Base-by-base conservation (phyloP, 495 filamentous ascomycete species). In the Aspergillus campestris region DNA sequence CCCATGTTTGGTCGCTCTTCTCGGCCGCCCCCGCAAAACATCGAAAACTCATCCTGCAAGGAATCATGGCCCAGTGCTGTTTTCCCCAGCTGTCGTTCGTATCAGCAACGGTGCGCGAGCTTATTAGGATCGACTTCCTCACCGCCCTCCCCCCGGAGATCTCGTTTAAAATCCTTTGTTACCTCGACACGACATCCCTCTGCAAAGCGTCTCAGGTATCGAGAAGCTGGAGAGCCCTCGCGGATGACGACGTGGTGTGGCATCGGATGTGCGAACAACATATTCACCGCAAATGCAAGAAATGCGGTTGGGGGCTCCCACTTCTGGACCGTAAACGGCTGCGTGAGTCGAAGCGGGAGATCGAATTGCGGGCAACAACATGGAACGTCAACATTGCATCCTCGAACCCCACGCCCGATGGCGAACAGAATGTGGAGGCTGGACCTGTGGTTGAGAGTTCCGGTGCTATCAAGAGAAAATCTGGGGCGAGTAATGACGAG, bases 231-330 rank as follows among this genome's bases (percentile, higher is more conserved):
- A 78, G 85, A 45, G 74, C 74, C 41, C 63, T 99, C 24, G 92
- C 92, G 2, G 94, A 96, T 60, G 89, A 95, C 58, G 91, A 99
- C 65, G 83, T 95, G 18, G 92, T 99, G 2, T 99, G 92, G 92
- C 91, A 96, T 53, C 84, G 82, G 44, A 97, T 99, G 91, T 99
- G 92, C 58, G 90, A 96, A 68, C 92, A 99, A 57, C 92, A 99
- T 56, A 97, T 95, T 43, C 88, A 92, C 54, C 76, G 90, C 40
- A 97, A 95, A 61, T 99, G 92, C 66, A 89, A 82, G 39, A 96
- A 95, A 59, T 99, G 92, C 57, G 91, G 94, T 11, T 95, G 88
- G 89, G 92, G 92, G 3, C 62, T 99, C 38, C 92, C 92, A 36
- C 69, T 92, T 38, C 61, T 98, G 44, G 92, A 97, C 53, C 77